Conservation (phyloP, 805 yeast genomes). For the Suhomyces pyralidae region DNA sequence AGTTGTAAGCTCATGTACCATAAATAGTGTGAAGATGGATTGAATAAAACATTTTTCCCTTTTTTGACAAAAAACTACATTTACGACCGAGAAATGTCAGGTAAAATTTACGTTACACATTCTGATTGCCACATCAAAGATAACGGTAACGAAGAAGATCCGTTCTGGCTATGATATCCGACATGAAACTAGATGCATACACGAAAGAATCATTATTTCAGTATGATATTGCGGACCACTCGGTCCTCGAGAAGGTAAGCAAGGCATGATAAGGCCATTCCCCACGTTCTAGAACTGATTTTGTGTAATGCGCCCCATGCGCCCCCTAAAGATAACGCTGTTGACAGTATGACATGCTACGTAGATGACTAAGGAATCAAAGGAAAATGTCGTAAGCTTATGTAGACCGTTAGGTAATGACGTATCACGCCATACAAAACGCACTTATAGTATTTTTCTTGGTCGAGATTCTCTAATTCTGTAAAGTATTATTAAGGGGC, state of each 20-base stretch:
- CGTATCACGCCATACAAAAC: not conserved
- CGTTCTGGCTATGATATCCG: not conserved
- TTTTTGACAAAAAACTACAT: not conserved
- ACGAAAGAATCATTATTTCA: not conserved
- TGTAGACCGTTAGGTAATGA: not conserved
- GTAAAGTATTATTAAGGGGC: not conserved
- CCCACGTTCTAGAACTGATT: conserved; percentile 2
- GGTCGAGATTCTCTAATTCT: not conserved
- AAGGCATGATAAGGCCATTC: not conserved
- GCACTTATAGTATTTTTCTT: not conserved
- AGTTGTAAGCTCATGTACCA: not conserved
- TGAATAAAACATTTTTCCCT: no score
- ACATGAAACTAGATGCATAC: not conserved
- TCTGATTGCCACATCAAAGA: not conserved
- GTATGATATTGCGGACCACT: not conserved
- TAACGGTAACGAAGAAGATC: not conserved
- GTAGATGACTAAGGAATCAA: not conserved
- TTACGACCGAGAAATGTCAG: not conserved
- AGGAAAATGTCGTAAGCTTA: not conserved
- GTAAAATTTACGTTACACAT: no score
- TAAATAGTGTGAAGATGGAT: not conserved
- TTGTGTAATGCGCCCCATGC: not conserved
- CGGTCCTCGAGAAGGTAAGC: not conserved
- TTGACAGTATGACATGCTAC: not conserved
- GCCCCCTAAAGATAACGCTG: conserved; percentile 3